Evolutionary conservation across 768 basidiomycete species (phyloP).

Genomic region (Suillus americanus): DNA sequence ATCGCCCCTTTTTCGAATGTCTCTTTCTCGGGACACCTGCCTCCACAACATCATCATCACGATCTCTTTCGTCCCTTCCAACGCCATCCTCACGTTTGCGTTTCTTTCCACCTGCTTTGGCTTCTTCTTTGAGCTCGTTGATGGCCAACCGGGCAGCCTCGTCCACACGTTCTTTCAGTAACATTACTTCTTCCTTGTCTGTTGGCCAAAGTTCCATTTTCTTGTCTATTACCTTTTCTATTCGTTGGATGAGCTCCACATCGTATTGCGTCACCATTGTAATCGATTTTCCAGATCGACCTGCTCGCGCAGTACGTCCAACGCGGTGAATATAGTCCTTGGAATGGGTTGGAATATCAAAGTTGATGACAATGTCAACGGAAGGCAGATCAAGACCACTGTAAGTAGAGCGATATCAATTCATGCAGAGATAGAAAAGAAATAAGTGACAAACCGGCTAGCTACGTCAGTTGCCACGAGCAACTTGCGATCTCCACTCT

Average conservation of each 20-base stretch:
- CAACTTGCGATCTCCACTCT: slow-evolving; percentile 87
- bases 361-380: slow-evolving; percentile 97
- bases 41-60: slow-evolving; percentile 91
- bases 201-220: slow-evolving; percentile 88
- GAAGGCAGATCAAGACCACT: slow-evolving; percentile 95
- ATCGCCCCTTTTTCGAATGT: slow-evolving; percentile 50
- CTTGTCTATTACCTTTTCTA: slow-evolving; percentile 89
- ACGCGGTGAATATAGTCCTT: slow-evolving; percentile 99
- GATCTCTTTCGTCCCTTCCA: slow-evolving; percentile 74
- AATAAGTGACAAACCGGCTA: slow-evolving; percentile 59
- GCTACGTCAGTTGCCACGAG: slow-evolving; percentile 97
- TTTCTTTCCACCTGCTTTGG: slow-evolving; percentile 50
- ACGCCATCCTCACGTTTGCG: slow-evolving; percentile 47
- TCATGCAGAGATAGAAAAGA: neutral
- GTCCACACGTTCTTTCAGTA: slow-evolving; percentile 85
- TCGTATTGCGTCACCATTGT: slow-evolving; percentile 99
- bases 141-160: slow-evolving; percentile 81
- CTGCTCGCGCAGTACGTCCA: slow-evolving; percentile 95
- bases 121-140: slow-evolving; percentile 80
- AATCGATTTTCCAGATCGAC: slow-evolving; percentile 94
- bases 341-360: slow-evolving; percentile 95
- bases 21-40: slow-evolving; percentile 79
- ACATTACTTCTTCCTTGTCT: slow-evolving; percentile 84
- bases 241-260: slow-evolving; percentile 92
- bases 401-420: neutral